Base-by-base conservation (phyloP, 148 eudicot species). In the Linanthus parryae region DNA sequence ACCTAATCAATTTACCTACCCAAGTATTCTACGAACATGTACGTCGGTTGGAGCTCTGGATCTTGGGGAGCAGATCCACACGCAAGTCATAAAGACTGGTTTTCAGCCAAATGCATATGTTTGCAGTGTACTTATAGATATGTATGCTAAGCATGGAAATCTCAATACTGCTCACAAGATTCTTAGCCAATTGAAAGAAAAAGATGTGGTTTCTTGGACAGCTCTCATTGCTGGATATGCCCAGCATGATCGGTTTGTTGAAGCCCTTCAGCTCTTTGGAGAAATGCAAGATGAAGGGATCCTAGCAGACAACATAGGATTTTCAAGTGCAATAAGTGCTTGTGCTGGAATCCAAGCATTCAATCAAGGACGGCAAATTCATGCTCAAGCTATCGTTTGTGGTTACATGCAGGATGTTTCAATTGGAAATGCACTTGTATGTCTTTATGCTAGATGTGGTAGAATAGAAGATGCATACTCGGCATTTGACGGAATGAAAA, bases 1-100 rank as follows among this genome's bases (percentile, higher is more conserved):
- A 56, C 98, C 96, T 58, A 92, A 92, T 62, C 87, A 92, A 59
- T 84, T 74, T 60, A 92, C 98, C 5, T 92, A 87, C 58, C 98
- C 98, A 3, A 84, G 83, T 76, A 81, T 87, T 52, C 68, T 92
- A 25, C 79, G 80, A 75, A 81, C 90, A 14, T 92, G 98, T 65
- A 82, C 85, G 43, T 73, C 67, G 16, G 64, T 68, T 17, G 94
- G 98, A 63, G 96, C 79, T 47, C 25, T 73, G 8, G 83, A 81
- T 73, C 67, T 87, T 7, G 98, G 96, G 58, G 88, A 77, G 65
- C 98, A 92, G 58, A 73, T 92, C 41, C 98, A 92, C 60, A 60
- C 71, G 44, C 94, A 87, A 65, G 79, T 80, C 47, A 65, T 92
- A 31, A 92, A 92, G 48, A 81, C 77, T 22, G 96, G 98, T 4